Evolutionary conservation across 495 filamentous ascomycete genomes (phyloP).

Genomic region (Amniculicola lignicola): DNA sequence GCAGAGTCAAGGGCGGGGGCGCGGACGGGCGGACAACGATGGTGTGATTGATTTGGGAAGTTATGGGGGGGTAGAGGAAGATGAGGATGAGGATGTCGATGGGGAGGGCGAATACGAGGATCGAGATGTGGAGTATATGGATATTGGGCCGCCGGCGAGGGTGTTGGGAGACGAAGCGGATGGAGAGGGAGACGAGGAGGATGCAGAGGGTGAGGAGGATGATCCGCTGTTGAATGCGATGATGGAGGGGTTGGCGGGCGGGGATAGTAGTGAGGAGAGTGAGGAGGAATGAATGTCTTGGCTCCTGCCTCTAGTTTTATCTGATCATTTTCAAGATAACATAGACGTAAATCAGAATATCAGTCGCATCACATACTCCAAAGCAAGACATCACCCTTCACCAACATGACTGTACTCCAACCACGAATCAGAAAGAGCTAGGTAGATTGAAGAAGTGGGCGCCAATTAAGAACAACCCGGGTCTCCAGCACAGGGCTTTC

Average conservation of each 20-base stretch:
- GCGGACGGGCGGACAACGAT: slow-evolving; percentile 3
- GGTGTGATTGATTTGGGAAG: slow-evolving; percentile 32
- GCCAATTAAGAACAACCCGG: slow-evolving; percentile 62
- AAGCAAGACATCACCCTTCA: too few species aligned
- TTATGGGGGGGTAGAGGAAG: neutral
- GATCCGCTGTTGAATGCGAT: slow-evolving; percentile 31
- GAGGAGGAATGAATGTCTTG: slow-evolving; percentile 27
- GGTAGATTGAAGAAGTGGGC: slow-evolving; percentile 33
- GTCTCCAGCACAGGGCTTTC: slow-evolving; percentile 87
- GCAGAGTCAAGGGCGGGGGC: neutral
- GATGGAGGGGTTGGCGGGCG: slow-evolving; percentile 30
- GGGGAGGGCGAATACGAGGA: slow-evolving; percentile 16
- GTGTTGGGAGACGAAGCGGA: neutral
- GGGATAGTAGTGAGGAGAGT: slow-evolving; percentile 31
- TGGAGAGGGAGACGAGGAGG: slow-evolving; percentile 12
- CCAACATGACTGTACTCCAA: too few species aligned
- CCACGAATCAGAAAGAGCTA: neutral
- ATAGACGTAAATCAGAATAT: too few species aligned
- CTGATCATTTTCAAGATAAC: too few species aligned
- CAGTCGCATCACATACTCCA: neutral
- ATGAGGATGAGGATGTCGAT: slow-evolving; percentile 24
- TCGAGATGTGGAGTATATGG: slow-evolving; percentile 29
- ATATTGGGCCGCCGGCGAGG: slow-evolving; percentile 31
- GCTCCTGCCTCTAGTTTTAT: too few species aligned
- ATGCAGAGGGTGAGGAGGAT: slow-evolving; percentile 24